phyloP scores from a whole-genome alignment of 441 rosid species.

The Daphne laureola region DNA sequence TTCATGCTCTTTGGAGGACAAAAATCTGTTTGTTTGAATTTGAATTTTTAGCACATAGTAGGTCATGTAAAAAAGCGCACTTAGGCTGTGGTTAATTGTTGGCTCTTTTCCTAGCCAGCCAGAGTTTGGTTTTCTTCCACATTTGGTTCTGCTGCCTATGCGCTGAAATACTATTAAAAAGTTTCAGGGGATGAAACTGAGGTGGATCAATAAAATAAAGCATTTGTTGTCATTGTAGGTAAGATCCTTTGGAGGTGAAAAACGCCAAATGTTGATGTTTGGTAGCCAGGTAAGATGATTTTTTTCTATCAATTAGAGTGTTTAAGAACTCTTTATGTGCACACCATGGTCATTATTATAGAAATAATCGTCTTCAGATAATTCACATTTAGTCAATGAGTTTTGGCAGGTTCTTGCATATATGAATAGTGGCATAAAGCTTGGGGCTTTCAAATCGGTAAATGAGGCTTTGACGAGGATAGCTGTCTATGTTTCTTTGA shows the following conservation, averaged over 20 bases:
- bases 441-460: constrained; percentile 79
- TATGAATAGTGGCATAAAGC: constrained; percentile 83
- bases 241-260: constrained; percentile 94
- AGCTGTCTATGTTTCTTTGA: constrained; percentile 77
- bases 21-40: no score
- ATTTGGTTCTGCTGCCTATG: no score
- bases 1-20: no score
- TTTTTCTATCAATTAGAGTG: constrained; percentile 1
- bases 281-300: constrained; percentile 61
- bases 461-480: constrained; percentile 88
- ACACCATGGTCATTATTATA: constrained; percentile 2
- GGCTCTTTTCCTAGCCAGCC: no score
- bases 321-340: constrained; percentile 2
- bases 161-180: no score
- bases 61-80: no score
- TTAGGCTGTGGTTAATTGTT: no score
- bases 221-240: constrained; percentile 41
- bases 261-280: constrained; percentile 76
- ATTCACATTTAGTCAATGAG: constrained; percentile 11
- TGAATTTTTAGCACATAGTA: no score
- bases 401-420: constrained; percentile 69
- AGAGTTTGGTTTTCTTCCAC: no score
- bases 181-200: no score
- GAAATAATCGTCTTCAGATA: constrained; percentile 2
- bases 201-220: constrained; percentile 12